Evolutionary conservation across 2,329 filamentous ascomycete genomes (phyloP).

Genomic region (Geosmithia morbida): DNA sequence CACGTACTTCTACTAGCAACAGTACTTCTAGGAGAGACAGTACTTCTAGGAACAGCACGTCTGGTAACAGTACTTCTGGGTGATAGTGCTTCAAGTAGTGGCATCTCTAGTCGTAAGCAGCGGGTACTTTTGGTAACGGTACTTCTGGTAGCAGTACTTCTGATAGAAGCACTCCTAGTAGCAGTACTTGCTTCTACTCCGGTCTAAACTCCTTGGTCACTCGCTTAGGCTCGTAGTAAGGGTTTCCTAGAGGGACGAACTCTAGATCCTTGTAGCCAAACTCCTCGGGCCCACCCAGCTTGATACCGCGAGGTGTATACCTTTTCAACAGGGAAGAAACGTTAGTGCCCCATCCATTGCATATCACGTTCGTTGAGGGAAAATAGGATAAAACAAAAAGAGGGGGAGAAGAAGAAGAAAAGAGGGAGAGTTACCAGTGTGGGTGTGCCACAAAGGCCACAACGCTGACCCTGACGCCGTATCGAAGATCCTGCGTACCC

Average conservation of each 20-base stretch:
- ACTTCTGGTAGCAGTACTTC: too few species aligned
- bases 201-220: background rate
- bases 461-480: conserved; percentile 25
- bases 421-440: conserved; percentile 26
- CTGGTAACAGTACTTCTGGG: too few species aligned
- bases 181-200: background rate
- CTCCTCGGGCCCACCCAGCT: conserved; percentile 31
- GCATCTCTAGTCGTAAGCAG: too few species aligned
- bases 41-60: too few species aligned
- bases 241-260: conserved; percentile 29
- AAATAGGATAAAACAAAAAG: too few species aligned
- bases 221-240: background rate
- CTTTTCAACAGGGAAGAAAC: conserved; percentile 28
- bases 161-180: too few species aligned
- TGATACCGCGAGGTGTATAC: conserved; percentile 31
- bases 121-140: too few species aligned
- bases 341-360: conserved; percentile 30
- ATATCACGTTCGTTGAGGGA: too few species aligned
- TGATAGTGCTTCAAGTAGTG: too few species aligned
- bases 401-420: too few species aligned
- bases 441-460: conserved; percentile 34
- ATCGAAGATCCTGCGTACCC: conserved; percentile 41
- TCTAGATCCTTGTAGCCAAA: conserved; percentile 32
- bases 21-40: too few species aligned
- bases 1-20: too few species aligned